Conservation (phyloP, 768 basidiomycete species). For the Hericium erinaceus region DNA sequence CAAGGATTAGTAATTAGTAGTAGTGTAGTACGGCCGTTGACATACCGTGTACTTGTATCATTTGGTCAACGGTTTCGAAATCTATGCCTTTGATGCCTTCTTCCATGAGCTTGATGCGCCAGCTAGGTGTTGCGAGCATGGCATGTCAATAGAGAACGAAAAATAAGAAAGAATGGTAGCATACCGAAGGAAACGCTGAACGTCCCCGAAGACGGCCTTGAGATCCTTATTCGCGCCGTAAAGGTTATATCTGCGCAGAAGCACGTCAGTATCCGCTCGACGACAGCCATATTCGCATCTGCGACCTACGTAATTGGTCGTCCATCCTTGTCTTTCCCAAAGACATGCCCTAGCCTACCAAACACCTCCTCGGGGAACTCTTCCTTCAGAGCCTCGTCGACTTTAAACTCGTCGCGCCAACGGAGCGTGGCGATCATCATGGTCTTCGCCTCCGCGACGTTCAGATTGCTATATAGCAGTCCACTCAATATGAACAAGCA, state of each 20-base stretch:
- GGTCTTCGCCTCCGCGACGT: conserved; percentile 41
- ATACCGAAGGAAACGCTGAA: conserved; percentile 69
- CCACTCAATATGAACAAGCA: not conserved
- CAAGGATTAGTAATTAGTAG: not conserved
- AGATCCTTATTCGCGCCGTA: conserved; percentile 65
- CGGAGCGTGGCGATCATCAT: conserved; percentile 62
- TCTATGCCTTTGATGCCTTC: conserved; percentile 51
- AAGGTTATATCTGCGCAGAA: conserved; percentile 55
- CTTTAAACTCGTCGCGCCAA: conserved; percentile 61
- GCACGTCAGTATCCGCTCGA: not conserved
- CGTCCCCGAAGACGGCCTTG: conserved; percentile 67
- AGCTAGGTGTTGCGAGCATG: conserved; percentile 31
- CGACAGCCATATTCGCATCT: not conserved
- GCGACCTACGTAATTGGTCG: conserved; percentile 57
- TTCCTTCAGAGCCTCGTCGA: conserved; percentile 48
- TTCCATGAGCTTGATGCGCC: conserved; percentile 78
- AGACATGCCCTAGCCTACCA: conserved; percentile 51
- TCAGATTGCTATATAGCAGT: conserved; percentile 36
- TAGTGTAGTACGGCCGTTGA: not conserved
- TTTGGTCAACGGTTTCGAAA: conserved; percentile 49
- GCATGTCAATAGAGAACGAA: not conserved
- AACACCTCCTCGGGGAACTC: conserved; percentile 26
- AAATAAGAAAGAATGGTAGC: not conserved
- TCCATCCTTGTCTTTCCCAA: conserved; percentile 62
- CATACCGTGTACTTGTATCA: conserved; percentile 15